Evolutionary conservation across 495 filamentous ascomycete genomes (phyloP).

Genomic region (Aspergillus hancockii): DNA sequence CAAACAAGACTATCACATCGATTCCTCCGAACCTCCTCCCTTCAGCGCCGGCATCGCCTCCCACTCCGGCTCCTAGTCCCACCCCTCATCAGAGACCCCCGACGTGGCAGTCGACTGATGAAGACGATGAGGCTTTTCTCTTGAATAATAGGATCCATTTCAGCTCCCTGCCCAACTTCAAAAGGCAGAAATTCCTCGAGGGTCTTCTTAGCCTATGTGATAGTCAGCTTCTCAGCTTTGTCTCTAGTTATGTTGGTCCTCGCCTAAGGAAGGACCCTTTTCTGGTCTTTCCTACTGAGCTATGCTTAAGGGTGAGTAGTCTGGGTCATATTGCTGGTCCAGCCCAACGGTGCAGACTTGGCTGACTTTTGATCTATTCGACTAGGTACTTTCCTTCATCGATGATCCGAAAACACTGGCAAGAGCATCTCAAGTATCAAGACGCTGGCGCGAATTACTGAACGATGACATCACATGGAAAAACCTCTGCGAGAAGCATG

Average conservation of each 20-base stretch:
- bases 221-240: constrained; percentile 90
- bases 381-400: constrained; percentile 84
- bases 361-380: constrained; percentile 10
- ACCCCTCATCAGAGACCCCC: constrained; percentile 61
- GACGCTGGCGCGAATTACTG: constrained; percentile 86
- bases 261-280: constrained; percentile 96
- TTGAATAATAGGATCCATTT: constrained; percentile 58
- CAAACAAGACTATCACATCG: constrained; percentile 49
- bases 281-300: constrained; percentile 80
- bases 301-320: constrained; percentile 76
- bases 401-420: constrained; percentile 93
- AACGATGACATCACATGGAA: constrained; percentile 99
- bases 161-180: constrained; percentile 50
- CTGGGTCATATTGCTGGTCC: constrained; percentile 1
- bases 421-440: constrained; percentile 88
- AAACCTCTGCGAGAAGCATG: constrained; percentile 90
- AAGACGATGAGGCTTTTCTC: constrained; percentile 57
- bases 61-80: constrained; percentile 68
- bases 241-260: constrained; percentile 89
- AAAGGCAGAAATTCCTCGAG: constrained; percentile 68
- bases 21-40: constrained; percentile 62
- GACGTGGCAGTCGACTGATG: constrained; percentile 58
- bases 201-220: constrained; percentile 90
- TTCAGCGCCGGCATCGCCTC: constrained; percentile 67
- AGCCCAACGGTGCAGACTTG: constrained; percentile 1